Evolutionary conservation across 1,139 yeast species (phyloP).

Genomic region (Pichia sp.): DNA sequence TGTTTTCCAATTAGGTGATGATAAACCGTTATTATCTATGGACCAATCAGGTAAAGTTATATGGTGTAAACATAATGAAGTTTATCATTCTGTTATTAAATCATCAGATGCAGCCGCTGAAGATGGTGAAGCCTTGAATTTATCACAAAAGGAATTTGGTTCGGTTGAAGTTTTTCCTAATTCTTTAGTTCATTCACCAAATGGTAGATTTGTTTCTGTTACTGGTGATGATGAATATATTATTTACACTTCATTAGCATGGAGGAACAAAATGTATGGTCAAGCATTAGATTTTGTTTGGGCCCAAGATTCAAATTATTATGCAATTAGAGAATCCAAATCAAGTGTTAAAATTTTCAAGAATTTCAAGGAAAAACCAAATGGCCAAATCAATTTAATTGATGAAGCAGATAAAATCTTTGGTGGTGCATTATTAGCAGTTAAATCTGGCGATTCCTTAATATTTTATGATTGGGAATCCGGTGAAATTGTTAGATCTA

Average conservation of each 20-base stretch:
- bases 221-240: conserved; percentile 98
- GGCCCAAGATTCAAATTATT: conserved; percentile 86
- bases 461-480: conserved; percentile 93
- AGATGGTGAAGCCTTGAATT: conserved; percentile 74
- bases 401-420: conserved; percentile 76
- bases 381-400: conserved; percentile 56
- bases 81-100: conserved; percentile 75
- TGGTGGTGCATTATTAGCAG: conserved; percentile 82
- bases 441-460: conserved; percentile 73
- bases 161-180: conserved; percentile 90
- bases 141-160: conserved; percentile 85
- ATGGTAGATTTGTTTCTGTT: conserved; percentile 94
- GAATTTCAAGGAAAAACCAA: conserved; percentile 74
- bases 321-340: conserved; percentile 71
- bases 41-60: conserved; percentile 87
- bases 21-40: conserved; percentile 90
- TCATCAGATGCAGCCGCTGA: conserved; percentile 54
- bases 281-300: conserved; percentile 87
- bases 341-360: conserved; percentile 65
- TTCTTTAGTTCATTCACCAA: conserved; percentile 82
- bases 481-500: conserved; percentile 76
- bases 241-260: conserved; percentile 91
- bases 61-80: conserved; percentile 88
- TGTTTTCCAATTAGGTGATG: conserved; percentile 82
- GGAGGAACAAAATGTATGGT: conserved; percentile 96